Percentiles rank a stretch among this genome's conserved stretches.
Conservation (phyloP, 768 basidiomycete genomes). For the Serendipita sp. region DNA sequence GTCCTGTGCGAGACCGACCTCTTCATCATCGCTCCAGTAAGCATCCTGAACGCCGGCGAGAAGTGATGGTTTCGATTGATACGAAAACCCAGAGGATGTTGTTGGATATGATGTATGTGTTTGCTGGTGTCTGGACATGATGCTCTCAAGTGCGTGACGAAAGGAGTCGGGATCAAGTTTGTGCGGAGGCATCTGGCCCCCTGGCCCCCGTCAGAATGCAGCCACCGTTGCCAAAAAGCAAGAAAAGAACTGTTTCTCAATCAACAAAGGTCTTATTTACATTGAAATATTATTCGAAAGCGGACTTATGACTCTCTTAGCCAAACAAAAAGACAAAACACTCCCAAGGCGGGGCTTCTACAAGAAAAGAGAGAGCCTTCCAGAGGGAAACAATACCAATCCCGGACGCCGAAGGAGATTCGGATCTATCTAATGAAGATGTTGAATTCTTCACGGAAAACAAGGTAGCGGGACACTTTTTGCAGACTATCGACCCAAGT, state of each 20-base stretch:
- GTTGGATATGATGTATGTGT: background rate
- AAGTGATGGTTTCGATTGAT: conserved; percentile 9
- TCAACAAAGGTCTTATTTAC: background rate
- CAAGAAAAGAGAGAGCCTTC: conserved; percentile 25
- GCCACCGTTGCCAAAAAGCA: background rate
- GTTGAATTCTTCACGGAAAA: conserved; percentile 49
- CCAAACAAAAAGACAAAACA: conserved; percentile 32
- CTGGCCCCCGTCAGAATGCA: too few relatives aligned
- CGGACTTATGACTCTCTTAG: background rate
- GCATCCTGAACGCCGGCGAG: conserved; percentile 80
- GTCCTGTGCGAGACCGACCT: conserved; percentile 28
- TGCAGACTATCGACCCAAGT: conserved; percentile 53
- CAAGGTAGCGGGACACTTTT: conserved; percentile 45
- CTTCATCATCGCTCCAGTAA: conserved; percentile 91
- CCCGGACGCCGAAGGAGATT: conserved; percentile 37
- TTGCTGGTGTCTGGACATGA: background rate
- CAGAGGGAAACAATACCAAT: conserved; percentile 48
- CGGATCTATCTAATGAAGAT: conserved; percentile 53
- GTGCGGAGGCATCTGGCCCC: too few relatives aligned
- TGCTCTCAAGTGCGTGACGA: background rate
- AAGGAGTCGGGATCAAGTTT: too few relatives aligned
- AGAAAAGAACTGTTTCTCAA: background rate
- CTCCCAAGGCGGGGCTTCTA: background rate
- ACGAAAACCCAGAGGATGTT: background rate
- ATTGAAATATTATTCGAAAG: background rate